Conservation (phyloP, 495 filamentous ascomycete genomes). For the Daldinia childiae region DNA sequence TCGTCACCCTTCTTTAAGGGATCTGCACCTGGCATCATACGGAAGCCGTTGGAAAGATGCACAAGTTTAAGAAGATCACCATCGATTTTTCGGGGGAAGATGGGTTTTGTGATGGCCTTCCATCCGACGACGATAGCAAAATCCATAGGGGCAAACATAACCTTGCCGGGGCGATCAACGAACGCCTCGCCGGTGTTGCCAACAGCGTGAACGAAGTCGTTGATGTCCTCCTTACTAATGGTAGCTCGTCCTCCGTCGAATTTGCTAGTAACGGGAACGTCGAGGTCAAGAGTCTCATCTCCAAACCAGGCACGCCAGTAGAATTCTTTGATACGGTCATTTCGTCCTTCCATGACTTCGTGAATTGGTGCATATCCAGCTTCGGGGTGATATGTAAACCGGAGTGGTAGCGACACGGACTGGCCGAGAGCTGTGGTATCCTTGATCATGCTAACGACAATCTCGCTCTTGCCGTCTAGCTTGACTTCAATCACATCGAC, state of each 20-base stretch:
- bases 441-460: slow-evolving; percentile 86
- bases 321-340: slow-evolving; percentile 96
- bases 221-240: slow-evolving; percentile 90
- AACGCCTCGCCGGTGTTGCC: slow-evolving; percentile 99
- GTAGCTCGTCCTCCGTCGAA: slow-evolving; percentile 88
- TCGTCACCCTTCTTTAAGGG: slow-evolving; percentile 94
- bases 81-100: slow-evolving; percentile 94
- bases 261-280: slow-evolving; percentile 80
- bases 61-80: slow-evolving; percentile 95
- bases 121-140: slow-evolving; percentile 98
- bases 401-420: slow-evolving; percentile 79
- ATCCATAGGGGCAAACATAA: slow-evolving; percentile 96
- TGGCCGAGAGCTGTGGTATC: slow-evolving; percentile 83
- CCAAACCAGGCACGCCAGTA: slow-evolving; percentile 98
- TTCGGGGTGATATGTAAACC: slow-evolving; percentile 92
- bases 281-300: slow-evolving; percentile 82
- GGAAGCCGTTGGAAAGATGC: slow-evolving; percentile 95
- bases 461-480: slow-evolving; percentile 76
- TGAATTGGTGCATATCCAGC: slow-evolving; percentile 93
- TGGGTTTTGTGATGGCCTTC: slow-evolving; percentile 99
- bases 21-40: slow-evolving; percentile 95
- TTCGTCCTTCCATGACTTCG: slow-evolving; percentile 93
- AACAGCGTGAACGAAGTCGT: slow-evolving; percentile 97
- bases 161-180: slow-evolving; percentile 94
- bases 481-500: slow-evolving; percentile 87